Evolutionary conservation across 345 rosid species (phyloP).

Genomic region (Hibiscus trionum): DNA sequence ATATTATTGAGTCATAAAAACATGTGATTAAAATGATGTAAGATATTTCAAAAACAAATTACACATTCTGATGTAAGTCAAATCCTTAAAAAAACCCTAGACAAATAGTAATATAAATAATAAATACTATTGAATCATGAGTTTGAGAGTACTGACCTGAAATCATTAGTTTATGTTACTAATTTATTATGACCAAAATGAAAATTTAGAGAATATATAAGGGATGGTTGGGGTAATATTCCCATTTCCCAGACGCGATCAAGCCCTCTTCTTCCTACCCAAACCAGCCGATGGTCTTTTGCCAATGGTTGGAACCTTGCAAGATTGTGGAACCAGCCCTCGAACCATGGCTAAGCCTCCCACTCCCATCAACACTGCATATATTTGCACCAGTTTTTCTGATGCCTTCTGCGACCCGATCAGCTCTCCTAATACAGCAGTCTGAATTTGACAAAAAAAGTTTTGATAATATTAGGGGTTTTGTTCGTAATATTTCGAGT

Average conservation of each 20-base stretch:
- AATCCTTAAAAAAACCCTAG: no score
- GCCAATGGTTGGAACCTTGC: constrained; percentile 20
- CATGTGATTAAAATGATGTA: no score
- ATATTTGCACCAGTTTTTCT: constrained; percentile 43
- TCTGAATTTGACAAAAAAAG: constrained; percentile 23
- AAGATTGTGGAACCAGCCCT: constrained; percentile 32
- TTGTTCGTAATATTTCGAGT: no score
- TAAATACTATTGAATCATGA: no score
- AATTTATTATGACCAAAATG: neutral
- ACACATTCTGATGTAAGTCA: no score
- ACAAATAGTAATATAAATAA: no score
- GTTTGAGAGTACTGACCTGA: no score
- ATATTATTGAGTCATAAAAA: no score
- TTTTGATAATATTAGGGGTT: no score
- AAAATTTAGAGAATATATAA: neutral
- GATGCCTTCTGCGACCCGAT: constrained; percentile 53
- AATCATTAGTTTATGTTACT: no score
- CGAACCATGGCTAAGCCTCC: constrained; percentile 52
- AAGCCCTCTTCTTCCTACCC: constrained; percentile 55
- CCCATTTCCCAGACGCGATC: neutral
- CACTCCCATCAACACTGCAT: constrained; percentile 50
- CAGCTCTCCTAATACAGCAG: constrained; percentile 57
- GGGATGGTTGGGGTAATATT: neutral
- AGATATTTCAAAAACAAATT: no score
- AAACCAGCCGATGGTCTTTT: constrained; percentile 29